phyloP scores from a whole-genome alignment of 2,329 filamentous ascomycete species.

The Paraconiothyrium brasiliense region DNA sequence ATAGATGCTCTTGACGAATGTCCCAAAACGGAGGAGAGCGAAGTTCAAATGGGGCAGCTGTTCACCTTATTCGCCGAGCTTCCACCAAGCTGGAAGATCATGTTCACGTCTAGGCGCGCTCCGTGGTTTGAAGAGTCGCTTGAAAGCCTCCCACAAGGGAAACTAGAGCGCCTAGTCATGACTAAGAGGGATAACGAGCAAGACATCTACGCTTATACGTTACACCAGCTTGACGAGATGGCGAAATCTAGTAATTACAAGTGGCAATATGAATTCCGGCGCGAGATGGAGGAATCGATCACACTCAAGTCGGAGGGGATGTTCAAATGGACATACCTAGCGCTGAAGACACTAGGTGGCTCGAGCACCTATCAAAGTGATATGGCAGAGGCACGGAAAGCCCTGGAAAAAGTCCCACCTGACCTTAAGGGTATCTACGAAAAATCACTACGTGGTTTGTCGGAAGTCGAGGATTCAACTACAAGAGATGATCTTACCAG shows the following conservation, averaged over 20 bases:
- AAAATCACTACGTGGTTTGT: background rate
- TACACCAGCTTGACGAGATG: background rate
- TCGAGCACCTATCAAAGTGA: background rate
- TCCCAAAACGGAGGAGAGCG: background rate
- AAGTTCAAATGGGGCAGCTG: background rate
- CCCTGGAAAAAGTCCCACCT: background rate
- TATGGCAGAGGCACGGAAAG: background rate
- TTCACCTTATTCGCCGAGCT: background rate
- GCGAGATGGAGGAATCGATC: background rate
- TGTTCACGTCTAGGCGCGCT: conserved; percentile 1
- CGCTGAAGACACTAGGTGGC: background rate
- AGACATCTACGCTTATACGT: background rate
- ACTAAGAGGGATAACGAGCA: background rate
- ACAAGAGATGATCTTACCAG: background rate
- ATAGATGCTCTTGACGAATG: background rate
- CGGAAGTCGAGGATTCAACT: background rate
- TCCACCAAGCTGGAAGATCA: background rate
- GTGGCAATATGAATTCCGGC: background rate
- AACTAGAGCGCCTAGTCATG: background rate
- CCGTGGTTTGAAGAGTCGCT: background rate
- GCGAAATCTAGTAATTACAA: background rate
- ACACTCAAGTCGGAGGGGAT: background rate
- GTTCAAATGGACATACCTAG: conserved; percentile 1
- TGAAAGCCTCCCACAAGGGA: background rate
- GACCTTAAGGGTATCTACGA: conserved; percentile 1